These are phyloP conservation scores for Penicillium angulare DNA, from an alignment of 495 filamentous ascomycete genomes.

Conservation along the genomic window DNA sequence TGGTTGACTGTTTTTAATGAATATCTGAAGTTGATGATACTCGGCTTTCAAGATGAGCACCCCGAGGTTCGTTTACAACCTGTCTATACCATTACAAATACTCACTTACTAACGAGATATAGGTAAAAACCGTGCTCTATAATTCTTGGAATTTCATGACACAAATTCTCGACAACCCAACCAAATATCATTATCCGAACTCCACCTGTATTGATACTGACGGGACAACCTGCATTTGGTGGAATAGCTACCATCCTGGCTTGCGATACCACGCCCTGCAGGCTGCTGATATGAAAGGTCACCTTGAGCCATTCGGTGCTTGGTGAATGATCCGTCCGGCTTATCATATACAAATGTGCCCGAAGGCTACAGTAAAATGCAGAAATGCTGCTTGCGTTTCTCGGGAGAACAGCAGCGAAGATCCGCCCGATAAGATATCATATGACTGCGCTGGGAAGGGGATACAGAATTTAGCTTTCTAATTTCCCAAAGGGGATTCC, in stretches of 20 bases:
- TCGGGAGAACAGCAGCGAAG: neutral
- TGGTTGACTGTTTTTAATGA: conserved; percentile 35
- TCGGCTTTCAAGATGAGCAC: conserved; percentile 18
- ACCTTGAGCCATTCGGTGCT: conserved; percentile 24
- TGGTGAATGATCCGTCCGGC: conserved; percentile 17
- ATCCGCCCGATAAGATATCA: no score
- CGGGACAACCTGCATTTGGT: conserved; percentile 37
- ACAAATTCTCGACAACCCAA: conserved; percentile 52
- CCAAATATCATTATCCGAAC: conserved; percentile 34
- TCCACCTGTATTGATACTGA: conserved; percentile 33
- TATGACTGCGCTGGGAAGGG: no score
- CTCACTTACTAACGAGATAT: neutral
- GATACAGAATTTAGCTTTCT: no score
- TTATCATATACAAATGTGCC: no score
- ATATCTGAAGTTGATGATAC: conserved; percentile 25
- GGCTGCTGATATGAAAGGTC: conserved; percentile 39
- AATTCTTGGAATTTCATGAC: conserved; percentile 45
- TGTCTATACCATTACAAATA: neutral
- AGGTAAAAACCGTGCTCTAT: conserved; percentile 31
- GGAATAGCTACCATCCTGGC: conserved; percentile 41
- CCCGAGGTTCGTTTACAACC: conserved; percentile 20
- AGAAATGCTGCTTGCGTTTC: neutral
- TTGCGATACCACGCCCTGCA: conserved; percentile 35
- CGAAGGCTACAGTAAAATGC: no score
- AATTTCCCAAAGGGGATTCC: no score